A percentile compares a stretch with the other conserved stretches of the same genome.
These are phyloP conservation scores for Camelina laxa DNA, from an alignment of 345 rosid species.

Conservation along the genomic window DNA sequence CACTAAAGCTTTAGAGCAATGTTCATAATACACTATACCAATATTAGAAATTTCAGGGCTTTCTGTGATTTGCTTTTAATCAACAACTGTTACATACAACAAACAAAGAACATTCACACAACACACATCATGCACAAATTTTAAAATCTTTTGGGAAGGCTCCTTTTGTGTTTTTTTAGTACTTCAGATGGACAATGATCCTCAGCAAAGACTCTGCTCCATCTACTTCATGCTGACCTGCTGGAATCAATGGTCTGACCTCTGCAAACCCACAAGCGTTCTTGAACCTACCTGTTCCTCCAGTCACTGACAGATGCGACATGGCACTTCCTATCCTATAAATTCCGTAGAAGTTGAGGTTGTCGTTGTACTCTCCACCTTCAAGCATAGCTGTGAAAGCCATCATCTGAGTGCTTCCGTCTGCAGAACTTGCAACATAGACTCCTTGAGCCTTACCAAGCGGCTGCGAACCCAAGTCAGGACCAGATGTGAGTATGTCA, in stretches of 20 bases:
- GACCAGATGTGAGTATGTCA: conserved; percentile 74
- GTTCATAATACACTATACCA: background rate
- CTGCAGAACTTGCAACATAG: conserved; percentile 82
- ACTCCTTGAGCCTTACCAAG: conserved; percentile 95
- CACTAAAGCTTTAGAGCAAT: background rate
- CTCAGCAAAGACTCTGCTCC: conserved; percentile 84
- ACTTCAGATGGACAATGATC: conserved; percentile 63
- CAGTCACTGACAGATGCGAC: conserved; percentile 80
- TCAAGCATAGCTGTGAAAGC: conserved; percentile 91
- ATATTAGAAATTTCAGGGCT: background rate
- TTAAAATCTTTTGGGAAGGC: conserved; percentile 11
- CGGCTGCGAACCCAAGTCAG: conserved; percentile 74
- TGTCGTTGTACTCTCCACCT: conserved; percentile 90
- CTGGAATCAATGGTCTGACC: conserved; percentile 71
- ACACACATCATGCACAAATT: conserved; percentile 35
- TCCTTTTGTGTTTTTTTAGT: conserved; percentile 26
- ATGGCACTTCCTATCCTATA: conserved; percentile 72
- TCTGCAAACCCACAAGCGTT: conserved; percentile 71
- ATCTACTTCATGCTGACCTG: conserved; percentile 67
- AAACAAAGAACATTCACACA: conserved; percentile 35
- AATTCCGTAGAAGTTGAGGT: conserved; percentile 85
- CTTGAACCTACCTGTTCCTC: conserved; percentile 91
- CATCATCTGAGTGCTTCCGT: conserved; percentile 92
- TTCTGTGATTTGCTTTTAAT: conserved; percentile 22
- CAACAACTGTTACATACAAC: conserved; percentile 28